These are phyloP conservation scores for Pichia sporocuriosa DNA, from an alignment of 805 yeast genomes.

Conservation along the genomic window DNA sequence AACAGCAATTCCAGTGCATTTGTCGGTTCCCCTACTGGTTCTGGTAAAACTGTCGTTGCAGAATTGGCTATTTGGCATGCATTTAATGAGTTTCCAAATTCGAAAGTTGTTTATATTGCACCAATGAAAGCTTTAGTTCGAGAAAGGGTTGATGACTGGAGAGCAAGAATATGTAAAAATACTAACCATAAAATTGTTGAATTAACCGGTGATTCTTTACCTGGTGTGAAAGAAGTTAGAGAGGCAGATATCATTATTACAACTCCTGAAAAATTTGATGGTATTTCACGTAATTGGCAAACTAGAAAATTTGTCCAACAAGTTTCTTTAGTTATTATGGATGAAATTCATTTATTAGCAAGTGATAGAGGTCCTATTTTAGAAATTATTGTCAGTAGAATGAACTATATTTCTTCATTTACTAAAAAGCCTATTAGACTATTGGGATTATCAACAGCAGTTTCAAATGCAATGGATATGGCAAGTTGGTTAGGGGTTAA, in stretches of 20 bases:
- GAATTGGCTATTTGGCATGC: conserved; percentile 98
- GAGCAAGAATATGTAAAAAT: conserved; percentile 40
- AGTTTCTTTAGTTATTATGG: conserved; percentile 74
- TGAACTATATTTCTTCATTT: conserved; percentile 62
- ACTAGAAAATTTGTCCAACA: conserved; percentile 69
- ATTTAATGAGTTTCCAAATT: conserved; percentile 68
- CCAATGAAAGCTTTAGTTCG: conserved; percentile 86
- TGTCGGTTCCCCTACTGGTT: conserved; percentile 97
- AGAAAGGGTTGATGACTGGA: conserved; percentile 81
- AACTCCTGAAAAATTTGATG: conserved; percentile 84
- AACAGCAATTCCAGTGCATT: conserved; percentile 73
- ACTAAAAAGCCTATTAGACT: conserved; percentile 57
- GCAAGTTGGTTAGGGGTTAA: conserved; percentile 77
- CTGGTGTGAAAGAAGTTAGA: conserved; percentile 58
- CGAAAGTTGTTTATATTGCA: conserved; percentile 79
- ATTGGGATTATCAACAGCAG: conserved; percentile 80
- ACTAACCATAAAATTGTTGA: conserved; percentile 57
- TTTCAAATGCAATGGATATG: conserved; percentile 78
- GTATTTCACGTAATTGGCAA: conserved; percentile 83
- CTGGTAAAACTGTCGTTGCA: conserved; percentile 96
- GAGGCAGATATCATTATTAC: conserved; percentile 73
- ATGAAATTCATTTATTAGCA: conserved; percentile 76
- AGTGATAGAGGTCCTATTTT: conserved; percentile 83
- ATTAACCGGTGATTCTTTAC: conserved; percentile 76
- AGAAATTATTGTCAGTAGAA: conserved; percentile 84